phyloP scores from a whole-genome alignment of 257 asterid species.

The Scutellaria minor region DNA sequence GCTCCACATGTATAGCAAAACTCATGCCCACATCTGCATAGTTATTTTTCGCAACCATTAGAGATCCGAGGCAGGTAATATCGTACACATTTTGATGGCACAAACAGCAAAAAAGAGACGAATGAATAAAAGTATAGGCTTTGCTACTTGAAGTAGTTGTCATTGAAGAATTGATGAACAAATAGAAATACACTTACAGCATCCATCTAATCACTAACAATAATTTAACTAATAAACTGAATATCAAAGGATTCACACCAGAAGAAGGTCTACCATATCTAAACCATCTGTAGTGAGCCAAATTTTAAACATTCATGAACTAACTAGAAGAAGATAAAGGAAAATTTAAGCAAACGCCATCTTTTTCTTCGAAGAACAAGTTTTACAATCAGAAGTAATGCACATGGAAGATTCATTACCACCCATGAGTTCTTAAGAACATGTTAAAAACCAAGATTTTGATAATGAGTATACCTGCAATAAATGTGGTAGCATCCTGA shows the following conservation, averaged over 20 bases:
- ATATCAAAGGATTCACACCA: neutral
- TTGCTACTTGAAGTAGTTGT: neutral
- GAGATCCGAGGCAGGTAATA: no score
- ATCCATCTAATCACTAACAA: neutral
- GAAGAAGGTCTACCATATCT: no score
- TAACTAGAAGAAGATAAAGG: neutral
- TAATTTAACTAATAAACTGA: neutral
- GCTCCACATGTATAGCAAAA: slow-evolving; percentile 77
- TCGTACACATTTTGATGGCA: neutral
- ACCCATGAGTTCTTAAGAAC: slow-evolving; percentile 17
- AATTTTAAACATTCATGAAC: neutral
- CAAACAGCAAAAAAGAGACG: neutral
- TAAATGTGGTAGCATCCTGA: slow-evolving; percentile 74
- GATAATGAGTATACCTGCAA: slow-evolving; percentile 58
- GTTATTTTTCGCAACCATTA: neutral
- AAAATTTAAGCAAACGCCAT: no score
- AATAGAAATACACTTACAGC: neutral
- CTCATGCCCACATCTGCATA: slow-evolving; percentile 65
- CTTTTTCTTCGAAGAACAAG: neutral
- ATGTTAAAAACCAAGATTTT: neutral
- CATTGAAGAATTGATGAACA: neutral
- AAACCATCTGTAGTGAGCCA: neutral
- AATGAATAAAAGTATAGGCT: neutral
- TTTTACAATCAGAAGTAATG: neutral
- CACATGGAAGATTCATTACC: neutral